Base-by-base conservation (phyloP, 495 filamentous ascomycete genomes). In the Cercophora sp. region DNA sequence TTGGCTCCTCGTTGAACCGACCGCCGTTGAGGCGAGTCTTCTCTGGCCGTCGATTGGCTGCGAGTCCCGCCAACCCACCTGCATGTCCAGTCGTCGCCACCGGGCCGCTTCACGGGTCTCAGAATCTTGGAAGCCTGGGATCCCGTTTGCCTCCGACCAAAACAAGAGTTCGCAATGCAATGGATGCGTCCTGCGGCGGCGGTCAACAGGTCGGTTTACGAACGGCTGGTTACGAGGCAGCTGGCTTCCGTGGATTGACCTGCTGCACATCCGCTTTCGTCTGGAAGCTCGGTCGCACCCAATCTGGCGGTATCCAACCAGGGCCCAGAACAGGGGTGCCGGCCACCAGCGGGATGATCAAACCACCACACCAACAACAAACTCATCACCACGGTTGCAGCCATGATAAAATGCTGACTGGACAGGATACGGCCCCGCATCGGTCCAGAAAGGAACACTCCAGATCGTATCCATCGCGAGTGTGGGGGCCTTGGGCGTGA, bases 21-120 rank as follows among this genome's bases (percentile, higher is more conserved):
- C 60, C 63, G 63, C 63, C 58, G 41, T 57, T 61, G 63, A 44
- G 60, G 63, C 63, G 58, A 63, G 19, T 31, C 48, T 50, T 55
- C 24, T 25, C 34, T 48, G 40, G 4, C n/a, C 39, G n/a, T 51
- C 36, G 44, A 58, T 65, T 65, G 56, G 62, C 46, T 43, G 25
- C 20, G n/a, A n/a, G n/a, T n/a, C n/a, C n/a, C n/a, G n/a, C n/a
- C n/a, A n/a, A n/a, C n/a, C n/a, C n/a, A n/a, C n/a, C n/a, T n/a
- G n/a, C n/a, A n/a, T n/a, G n/a, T n/a, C n/a, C n/a, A n/a, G n/a
- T n/a, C n/a, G n/a, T n/a, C n/a, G n/a, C n/a, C n/a, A n/a, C n/a
- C n/a, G n/a, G n/a, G n/a, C n/a, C n/a, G n/a, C n/a, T n/a, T n/a
- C n/a, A n/a, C n/a, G n/a, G n/a, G n/a, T n/a, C n/a, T n/a, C n/a